phyloP scores from a whole-genome alignment of 2,329 filamentous ascomycete species.

The Xylaria hypoxylon region DNA sequence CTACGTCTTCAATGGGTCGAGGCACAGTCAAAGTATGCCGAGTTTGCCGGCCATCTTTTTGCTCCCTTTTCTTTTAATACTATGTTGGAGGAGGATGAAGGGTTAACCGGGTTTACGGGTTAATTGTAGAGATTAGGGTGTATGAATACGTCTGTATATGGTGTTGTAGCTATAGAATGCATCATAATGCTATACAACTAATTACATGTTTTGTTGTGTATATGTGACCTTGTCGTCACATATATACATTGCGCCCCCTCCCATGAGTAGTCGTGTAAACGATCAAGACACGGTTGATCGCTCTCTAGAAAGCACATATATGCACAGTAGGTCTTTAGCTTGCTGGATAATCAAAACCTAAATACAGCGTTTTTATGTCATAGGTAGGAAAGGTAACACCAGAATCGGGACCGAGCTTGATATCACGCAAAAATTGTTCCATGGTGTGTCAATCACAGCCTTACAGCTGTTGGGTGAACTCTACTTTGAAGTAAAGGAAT shows the following conservation, averaged over 20 bases:
- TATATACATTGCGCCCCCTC: not conserved
- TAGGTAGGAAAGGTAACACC: not conserved
- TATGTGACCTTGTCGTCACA: not conserved
- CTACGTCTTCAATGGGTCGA: slow-evolving; percentile 86
- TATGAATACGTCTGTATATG: slow-evolving; percentile 39
- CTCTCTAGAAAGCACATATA: too few species aligned
- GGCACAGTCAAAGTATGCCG: slow-evolving; percentile 87
- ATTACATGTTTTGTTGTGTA: not conserved
- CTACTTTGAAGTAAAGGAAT: not conserved
- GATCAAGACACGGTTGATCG: too few species aligned
- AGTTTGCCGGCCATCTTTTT: slow-evolving; percentile 81
- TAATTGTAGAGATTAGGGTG: slow-evolving; percentile 40
- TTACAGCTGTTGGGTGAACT: not conserved
- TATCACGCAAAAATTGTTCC: not conserved
- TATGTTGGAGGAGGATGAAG: slow-evolving; percentile 76
- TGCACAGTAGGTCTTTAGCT: not conserved
- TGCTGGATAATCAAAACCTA: not conserved
- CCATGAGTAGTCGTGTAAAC: too few species aligned
- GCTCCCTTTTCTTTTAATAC: slow-evolving; percentile 81
- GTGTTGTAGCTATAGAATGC: slow-evolving; percentile 41
- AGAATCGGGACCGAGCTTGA: not conserved
- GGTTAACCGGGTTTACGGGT: slow-evolving; percentile 53
- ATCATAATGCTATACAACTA: slow-evolving; percentile 21
- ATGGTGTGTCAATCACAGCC: not conserved
- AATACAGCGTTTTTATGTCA: not conserved